Percentiles rank a stretch among this genome's conserved stretches.
phyloP scores from a whole-genome alignment of 495 filamentous ascomycete genomes.

The Penicillium dipodomyicola region DNA sequence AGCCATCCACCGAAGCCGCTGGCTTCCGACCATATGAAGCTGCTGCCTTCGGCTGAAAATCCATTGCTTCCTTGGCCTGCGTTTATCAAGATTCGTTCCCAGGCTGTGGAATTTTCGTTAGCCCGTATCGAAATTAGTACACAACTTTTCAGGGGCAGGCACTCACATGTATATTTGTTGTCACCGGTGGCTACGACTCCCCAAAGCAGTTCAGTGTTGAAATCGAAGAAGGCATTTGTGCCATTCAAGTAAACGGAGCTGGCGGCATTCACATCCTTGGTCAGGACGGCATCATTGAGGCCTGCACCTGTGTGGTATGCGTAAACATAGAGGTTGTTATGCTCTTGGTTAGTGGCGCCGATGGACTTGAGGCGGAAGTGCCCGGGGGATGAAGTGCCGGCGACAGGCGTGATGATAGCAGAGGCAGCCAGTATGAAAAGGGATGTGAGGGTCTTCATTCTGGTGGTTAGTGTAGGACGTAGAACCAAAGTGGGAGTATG shows the following conservation, averaged over 20 bases:
- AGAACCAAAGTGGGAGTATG: no score
- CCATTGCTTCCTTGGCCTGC: slow-evolving; percentile 31
- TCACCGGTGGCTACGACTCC: slow-evolving; percentile 30
- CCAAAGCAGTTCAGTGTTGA: slow-evolving; percentile 29
- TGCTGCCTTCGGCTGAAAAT: slow-evolving; percentile 39
- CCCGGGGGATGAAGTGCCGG: slow-evolving; percentile 13
- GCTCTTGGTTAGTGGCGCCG: slow-evolving; percentile 27
- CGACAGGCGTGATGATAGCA: slow-evolving; percentile 21
- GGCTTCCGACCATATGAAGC: slow-evolving; percentile 38
- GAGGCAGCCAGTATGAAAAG: slow-evolving; percentile 31
- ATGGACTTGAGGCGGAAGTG: slow-evolving; percentile 46
- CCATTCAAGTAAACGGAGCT: slow-evolving; percentile 42
- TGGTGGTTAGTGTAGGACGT: slow-evolving; percentile 2
- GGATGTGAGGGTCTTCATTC: slow-evolving; percentile 37
- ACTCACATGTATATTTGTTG: slow-evolving; percentile 28
- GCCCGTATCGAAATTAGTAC: not conserved
- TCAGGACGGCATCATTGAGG: slow-evolving; percentile 45
- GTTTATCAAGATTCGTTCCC: slow-evolving; percentile 46
- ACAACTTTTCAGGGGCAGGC: not conserved
- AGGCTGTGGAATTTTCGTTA: slow-evolving; percentile 26
- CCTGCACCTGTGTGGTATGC: slow-evolving; percentile 51
- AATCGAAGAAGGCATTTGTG: slow-evolving; percentile 24
- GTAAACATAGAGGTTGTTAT: slow-evolving; percentile 46
- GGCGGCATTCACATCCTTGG: slow-evolving; percentile 23
- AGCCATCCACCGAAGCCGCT: slow-evolving; percentile 52